Evolutionary conservation across 1,284 basidiomycete genomes (phyloP), one percentile per base, ranked within the genome.

Genomic region (Phylloboletellus chloephorus): DNA sequence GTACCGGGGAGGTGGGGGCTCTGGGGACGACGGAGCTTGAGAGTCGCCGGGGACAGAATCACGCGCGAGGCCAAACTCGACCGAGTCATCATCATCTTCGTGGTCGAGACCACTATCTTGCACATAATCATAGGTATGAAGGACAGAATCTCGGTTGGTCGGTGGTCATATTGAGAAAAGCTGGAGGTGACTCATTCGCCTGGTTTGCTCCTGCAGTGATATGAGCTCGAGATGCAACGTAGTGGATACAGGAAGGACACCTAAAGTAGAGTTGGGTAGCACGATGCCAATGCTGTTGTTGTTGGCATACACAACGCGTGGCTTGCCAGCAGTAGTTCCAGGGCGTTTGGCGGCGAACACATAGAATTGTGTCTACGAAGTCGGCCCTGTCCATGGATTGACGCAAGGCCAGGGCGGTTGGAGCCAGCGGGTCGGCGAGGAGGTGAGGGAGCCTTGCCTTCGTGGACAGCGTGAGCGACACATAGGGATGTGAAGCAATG

Each of bases 21-120:
- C 29, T 10, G 55, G 34, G n/a, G 53, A 21, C 4, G 42, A 28
- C 11, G 25, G 24, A 3, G 17, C 9, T 15, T 6, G 33, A 22
- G 33, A 43, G 17, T 17, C 19, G 16, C 39, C 24, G 0, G 43
- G 41, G n/a, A 30, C 11, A 23, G 29, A 1, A 1, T 31, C 19
- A 25, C 10, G n/a, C 11, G 23, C 35, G 7, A 7, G 12, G 5
- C 0, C n/a, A 22, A 3, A 1, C 6, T 23, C 21, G 15, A 29
- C 38, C 20, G 3, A 10, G 8, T 37, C 41, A 1, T 16, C 24
- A 3, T 43, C 51, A 2, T 47, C 54, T 2, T 51, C 53, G 12
- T 57, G 56, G 3, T 56, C 60, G 17, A 58, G 57, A 31, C 61
- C 58, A 26, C 60, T 61, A 23, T 63, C 56, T 25, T 39, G 41